Evolutionary conservation across 805 yeast genomes (phyloP), one percentile per base, ranked within the genome.

Genomic region (Metahyphopichia silvanorum): DNA sequence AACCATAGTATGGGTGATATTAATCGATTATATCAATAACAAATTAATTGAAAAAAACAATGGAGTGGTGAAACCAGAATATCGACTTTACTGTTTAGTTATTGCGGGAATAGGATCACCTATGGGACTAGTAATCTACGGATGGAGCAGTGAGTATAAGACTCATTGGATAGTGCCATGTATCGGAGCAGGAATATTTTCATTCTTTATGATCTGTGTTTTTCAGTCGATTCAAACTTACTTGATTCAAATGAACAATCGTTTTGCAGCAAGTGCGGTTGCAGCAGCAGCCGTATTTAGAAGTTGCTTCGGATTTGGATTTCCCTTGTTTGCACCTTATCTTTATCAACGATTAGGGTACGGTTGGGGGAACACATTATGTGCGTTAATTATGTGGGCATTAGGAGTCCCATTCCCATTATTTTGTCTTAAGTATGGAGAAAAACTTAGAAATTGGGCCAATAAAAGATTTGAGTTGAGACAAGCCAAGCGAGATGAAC

Each of bases 291-390:
- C 86, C 0, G 71, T 82, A 39, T 72, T 78, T 46, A 65, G 93
- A 46, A 77, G 86, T 4, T 52, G 72, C 26, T 70, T 82, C 47
- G 91, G 89, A 1, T 82, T 79, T 34, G 65, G 74, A 8, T 80
- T 83, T 60, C 93, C 88, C 5, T 57, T 81, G 25, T 78, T 79
- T 53, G 84, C 82, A 2, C 54, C 64, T 6, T 58, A 69, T 6
- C 74, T 82, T 80, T 82, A 77, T 51, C 55, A 54, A 28, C 53
- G 37, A 7, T 53, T 82, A 27, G 80, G 81, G 14, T 79, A 78
- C 44, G 86, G 85, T 4, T 81, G 86, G 87, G 85, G 85, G 16
- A 74, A 76, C 48, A 73, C 84, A 0, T 50, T 82, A 45, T 76
- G 79, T 52, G 87, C 73, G 0, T 61, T 79, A 25, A 53, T 80